phyloP scores from a whole-genome alignment of 352 stramenopile genomes.

The Phytophthora crassamura region DNA sequence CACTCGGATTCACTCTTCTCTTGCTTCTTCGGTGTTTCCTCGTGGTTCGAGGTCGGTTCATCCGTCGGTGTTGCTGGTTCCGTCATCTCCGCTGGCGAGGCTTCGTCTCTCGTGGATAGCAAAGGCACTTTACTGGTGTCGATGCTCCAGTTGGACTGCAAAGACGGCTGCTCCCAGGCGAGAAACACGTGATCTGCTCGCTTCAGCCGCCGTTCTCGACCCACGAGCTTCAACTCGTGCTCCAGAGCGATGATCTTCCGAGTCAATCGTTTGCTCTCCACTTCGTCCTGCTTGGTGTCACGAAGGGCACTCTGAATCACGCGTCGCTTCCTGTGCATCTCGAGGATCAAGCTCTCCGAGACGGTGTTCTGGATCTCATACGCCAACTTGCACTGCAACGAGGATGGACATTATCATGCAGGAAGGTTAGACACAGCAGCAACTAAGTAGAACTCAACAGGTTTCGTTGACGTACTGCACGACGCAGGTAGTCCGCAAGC shows the following conservation, averaged over 20 bases:
- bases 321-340: conserved; percentile 78
- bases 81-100: neutral
- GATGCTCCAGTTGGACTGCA: conserved; percentile 65
- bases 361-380: conserved; percentile 54
- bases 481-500: conserved; percentile 68
- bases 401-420: too few relatives aligned
- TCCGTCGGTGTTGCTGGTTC: neutral
- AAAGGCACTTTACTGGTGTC: conserved; percentile 40
- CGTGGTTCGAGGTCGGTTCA: neutral
- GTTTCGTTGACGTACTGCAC: conserved; percentile 37
- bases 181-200: conserved; percentile 51
- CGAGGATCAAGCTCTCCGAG: conserved; percentile 48
- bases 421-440: neutral
- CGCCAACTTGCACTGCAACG: conserved; percentile 65
- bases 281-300: conserved; percentile 58
- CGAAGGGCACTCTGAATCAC: conserved; percentile 62
- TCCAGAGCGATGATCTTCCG: conserved; percentile 44
- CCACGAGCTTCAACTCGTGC: conserved; percentile 41
- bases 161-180: conserved; percentile 26
- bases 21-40: neutral
- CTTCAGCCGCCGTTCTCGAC: conserved; percentile 44
- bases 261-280: conserved; percentile 60
- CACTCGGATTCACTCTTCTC: conserved; percentile 7
- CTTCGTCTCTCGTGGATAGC: conserved; percentile 9
- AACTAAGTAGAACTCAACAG: neutral